These are phyloP conservation scores for Penicillium palitans DNA, from an alignment of 2,329 filamentous ascomycete species.

Conservation along the genomic window DNA sequence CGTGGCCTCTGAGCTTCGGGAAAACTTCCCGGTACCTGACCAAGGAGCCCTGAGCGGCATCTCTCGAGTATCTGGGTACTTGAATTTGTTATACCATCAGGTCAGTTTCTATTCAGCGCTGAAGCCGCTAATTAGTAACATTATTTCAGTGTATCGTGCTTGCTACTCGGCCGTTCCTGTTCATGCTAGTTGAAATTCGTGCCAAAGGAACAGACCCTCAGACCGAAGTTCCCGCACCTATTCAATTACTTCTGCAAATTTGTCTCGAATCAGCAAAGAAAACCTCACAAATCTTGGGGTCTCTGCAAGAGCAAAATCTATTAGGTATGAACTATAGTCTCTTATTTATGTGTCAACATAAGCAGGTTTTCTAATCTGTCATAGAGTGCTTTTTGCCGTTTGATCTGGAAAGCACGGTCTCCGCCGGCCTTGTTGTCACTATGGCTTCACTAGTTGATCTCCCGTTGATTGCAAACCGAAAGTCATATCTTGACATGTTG, in stretches of 20 bases:
- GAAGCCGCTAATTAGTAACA: too few species aligned
- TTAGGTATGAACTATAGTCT: neutral
- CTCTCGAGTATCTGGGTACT: neutral
- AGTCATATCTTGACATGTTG: neutral
- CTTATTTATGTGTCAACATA: too few species aligned
- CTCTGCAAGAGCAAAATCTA: neutral
- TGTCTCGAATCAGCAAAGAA: neutral
- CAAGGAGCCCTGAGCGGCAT: neutral
- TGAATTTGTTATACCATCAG: conserved; percentile 1
- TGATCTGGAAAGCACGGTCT: neutral
- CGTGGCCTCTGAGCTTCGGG: neutral
- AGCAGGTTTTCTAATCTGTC: too few species aligned
- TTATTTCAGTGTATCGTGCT: neutral
- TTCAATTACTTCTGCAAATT: neutral
- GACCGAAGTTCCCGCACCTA: neutral
- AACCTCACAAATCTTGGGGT: neutral
- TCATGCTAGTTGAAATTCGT: neutral
- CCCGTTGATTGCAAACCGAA: neutral
- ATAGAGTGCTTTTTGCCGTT: neutral
- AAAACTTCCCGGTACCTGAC: neutral
- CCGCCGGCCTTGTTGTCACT: neutral
- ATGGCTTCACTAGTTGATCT: neutral
- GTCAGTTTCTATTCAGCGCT: neutral
- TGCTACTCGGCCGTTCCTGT: neutral
- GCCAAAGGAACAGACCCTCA: neutral